phyloP scores from a whole-genome alignment of 106 monocot genomes.

The Allium fistulosum region DNA sequence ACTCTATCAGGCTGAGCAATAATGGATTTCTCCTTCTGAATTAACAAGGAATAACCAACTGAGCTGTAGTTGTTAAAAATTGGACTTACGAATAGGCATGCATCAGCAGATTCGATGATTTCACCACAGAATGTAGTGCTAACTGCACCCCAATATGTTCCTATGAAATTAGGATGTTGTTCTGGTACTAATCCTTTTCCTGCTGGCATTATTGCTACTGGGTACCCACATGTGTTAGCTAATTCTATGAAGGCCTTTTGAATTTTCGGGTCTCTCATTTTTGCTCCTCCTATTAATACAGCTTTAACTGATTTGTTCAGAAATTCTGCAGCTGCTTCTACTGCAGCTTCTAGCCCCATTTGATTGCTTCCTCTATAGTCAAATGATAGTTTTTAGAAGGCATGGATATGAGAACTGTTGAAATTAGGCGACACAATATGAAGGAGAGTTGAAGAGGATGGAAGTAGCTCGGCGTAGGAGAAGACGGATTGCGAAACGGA shows the following conservation, averaged over 20 bases:
- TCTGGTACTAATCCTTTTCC: conserved; percentile 38
- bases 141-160: conserved; percentile 49
- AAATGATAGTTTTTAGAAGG: background rate
- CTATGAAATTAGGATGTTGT: conserved; percentile 36
- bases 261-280: conserved; percentile 22
- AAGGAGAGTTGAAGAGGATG: no score
- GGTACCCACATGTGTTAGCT: conserved; percentile 29
- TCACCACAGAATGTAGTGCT: conserved; percentile 37
- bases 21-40: conserved; percentile 41
- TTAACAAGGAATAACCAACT: conserved; percentile 44
- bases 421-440: no score
- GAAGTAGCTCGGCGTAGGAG: no score
- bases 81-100: conserved; percentile 34
- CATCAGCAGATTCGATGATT: conserved; percentile 42
- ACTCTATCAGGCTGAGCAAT: conserved; percentile 34
- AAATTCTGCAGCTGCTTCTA: conserved; percentile 14
- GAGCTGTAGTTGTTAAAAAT: conserved; percentile 53
- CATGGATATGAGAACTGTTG: no score
- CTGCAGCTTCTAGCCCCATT: conserved; percentile 19
- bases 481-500: no score
- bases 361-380: conserved; percentile 15
- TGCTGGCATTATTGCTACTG: conserved; percentile 41
- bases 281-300: conserved; percentile 19
- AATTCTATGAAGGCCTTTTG: conserved; percentile 27
- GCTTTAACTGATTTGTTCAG: conserved; percentile 24